Evolutionary conservation across 176 grass and related monocot genomes (phyloP).

Genomic region (Oryza glumipatula): DNA sequence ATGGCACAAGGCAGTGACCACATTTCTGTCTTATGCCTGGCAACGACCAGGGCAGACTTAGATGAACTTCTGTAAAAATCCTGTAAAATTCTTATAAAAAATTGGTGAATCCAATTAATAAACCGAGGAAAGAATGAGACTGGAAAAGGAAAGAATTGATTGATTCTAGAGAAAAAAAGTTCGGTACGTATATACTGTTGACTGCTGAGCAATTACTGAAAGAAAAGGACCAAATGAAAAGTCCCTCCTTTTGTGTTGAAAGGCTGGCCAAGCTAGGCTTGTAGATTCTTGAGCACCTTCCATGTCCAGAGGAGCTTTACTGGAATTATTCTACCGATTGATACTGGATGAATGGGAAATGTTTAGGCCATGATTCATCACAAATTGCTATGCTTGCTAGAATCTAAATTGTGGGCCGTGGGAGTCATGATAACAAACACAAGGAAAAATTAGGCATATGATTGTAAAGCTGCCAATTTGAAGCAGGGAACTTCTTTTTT

Average conservation of each 20-base stretch:
- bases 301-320: neutral
- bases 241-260: slow-evolving; percentile 20
- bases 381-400: slow-evolving; percentile 3
- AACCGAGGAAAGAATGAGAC: too few relatives aligned
- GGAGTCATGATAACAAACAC: neutral
- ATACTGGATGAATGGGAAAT: slow-evolving; percentile 11
- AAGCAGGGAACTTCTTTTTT: neutral
- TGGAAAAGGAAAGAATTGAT: neutral
- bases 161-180: neutral
- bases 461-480: neutral
- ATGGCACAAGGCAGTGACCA: neutral
- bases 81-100: neutral
- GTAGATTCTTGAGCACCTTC: slow-evolving; percentile 46
- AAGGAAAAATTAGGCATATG: neutral
- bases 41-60: neutral
- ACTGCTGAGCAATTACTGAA: slow-evolving; percentile 13
- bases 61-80: neutral
- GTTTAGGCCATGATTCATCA: slow-evolving; percentile 26
- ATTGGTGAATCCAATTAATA: too few relatives aligned
- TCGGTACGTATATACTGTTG: neutral
- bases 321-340: neutral
- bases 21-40: neutral
- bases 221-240: slow-evolving; percentile 15
- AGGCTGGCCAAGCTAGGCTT: slow-evolving; percentile 27
- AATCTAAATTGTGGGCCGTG: neutral